Conservation (phyloP, 257 asterid species). For the Solanum appendiculatum region DNA sequence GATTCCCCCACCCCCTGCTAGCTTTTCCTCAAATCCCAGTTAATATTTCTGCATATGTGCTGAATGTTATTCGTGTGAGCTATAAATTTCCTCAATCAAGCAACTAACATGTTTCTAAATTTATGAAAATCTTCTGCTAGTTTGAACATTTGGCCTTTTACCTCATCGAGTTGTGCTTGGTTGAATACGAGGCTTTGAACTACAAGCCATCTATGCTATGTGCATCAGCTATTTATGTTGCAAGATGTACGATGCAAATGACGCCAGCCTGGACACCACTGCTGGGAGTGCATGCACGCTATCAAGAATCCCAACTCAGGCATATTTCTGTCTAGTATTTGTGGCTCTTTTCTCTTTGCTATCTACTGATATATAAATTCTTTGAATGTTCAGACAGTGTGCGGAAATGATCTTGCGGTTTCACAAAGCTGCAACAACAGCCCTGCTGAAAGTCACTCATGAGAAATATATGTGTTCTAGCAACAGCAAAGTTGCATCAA, state of each 20-base stretch:
- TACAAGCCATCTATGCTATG: slow-evolving; percentile 87
- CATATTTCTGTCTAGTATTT: background rate
- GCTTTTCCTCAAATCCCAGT: background rate
- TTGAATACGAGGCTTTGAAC: slow-evolving; percentile 72
- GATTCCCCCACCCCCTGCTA: background rate
- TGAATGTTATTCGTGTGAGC: background rate
- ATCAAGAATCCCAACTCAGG: slow-evolving; percentile 73
- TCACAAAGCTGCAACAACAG: slow-evolving; percentile 68
- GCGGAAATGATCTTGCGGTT: slow-evolving; percentile 76
- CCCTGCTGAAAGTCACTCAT: slow-evolving; percentile 40
- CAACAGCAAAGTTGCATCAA: slow-evolving; percentile 41
- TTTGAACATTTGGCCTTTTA: slow-evolving; percentile 75
- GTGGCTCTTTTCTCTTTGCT: background rate
- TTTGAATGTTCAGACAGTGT: slow-evolving; percentile 34
- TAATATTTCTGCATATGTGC: background rate
- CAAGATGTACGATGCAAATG: slow-evolving; percentile 63
- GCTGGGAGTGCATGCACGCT: slow-evolving; percentile 52
- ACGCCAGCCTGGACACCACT: slow-evolving; percentile 77
- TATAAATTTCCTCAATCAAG: background rate
- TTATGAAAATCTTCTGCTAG: slow-evolving; percentile 27
- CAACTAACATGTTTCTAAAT: background rate
- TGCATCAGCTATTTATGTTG: slow-evolving; percentile 88
- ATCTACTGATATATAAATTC: background rate
- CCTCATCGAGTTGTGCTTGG: slow-evolving; percentile 89
- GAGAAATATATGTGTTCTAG: slow-evolving; percentile 55